phyloP scores from a whole-genome alignment of 2,329 filamentous ascomycete genomes.

The Raffaelea albimanens region DNA sequence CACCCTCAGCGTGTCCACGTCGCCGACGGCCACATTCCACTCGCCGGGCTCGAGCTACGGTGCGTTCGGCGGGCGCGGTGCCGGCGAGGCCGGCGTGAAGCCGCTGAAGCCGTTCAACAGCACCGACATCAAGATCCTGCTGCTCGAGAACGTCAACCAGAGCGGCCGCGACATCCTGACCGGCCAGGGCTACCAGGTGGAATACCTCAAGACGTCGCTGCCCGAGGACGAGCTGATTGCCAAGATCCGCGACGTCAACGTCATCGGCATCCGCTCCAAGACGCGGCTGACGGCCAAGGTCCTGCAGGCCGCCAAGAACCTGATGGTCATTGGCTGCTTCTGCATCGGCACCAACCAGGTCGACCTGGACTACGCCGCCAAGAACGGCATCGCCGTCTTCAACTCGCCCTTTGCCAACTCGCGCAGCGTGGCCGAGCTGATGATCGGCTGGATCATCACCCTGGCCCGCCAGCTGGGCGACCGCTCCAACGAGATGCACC shows the following conservation, averaged over 20 bases:
- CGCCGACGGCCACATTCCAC: constrained; percentile 65
- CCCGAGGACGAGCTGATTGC: constrained; percentile 90
- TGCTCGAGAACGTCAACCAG: constrained; percentile 93
- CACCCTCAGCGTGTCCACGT: constrained; percentile 60
- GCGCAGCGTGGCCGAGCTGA: constrained; percentile 88
- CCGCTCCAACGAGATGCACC: constrained; percentile 88
- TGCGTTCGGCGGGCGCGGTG: constrained; percentile 24
- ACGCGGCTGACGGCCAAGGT: constrained; percentile 86
- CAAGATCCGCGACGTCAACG: constrained; percentile 93
- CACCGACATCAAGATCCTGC: constrained; percentile 89
- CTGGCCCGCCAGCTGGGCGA: constrained; percentile 89
- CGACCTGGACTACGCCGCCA: constrained; percentile 72
- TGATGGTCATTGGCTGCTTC: constrained; percentile 95
- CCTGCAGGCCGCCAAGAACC: constrained; percentile 79
- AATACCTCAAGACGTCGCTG: constrained; percentile 78
- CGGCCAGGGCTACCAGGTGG: constrained; percentile 90
- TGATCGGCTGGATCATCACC: constrained; percentile 86
- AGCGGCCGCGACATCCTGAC: constrained; percentile 76
- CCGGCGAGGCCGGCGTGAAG: constrained; percentile 43
- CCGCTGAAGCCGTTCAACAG: constrained; percentile 92
- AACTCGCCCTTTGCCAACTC: constrained; percentile 99
- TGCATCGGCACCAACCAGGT: constrained; percentile 98
- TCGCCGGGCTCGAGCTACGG: constrained; percentile 56
- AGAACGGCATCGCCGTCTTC: constrained; percentile 89
- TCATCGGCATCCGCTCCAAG: constrained; percentile 96